Evolutionary conservation across 495 filamentous ascomycete genomes (phyloP).

Genomic region (Parathielavia hyrcaniae): DNA sequence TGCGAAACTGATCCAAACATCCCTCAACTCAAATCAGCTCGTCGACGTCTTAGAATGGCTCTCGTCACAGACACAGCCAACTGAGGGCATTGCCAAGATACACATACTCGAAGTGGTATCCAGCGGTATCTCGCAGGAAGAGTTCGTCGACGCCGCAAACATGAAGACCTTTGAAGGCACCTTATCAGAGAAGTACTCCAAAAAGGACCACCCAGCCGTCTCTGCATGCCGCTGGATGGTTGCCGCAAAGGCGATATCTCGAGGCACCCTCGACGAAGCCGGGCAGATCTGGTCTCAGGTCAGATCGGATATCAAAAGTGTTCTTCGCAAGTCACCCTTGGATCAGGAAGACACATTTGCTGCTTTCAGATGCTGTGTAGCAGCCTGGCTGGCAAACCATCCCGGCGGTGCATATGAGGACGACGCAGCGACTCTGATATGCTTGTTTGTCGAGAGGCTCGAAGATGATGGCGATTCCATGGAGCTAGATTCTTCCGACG

Average conservation of each 20-base stretch:
- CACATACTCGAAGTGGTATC: constrained; percentile 47
- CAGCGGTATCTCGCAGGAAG: constrained; percentile 40
- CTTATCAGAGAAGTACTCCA: constrained; percentile 16
- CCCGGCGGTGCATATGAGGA: constrained; percentile 32
- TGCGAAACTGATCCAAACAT: constrained; percentile 36
- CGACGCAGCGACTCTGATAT: constrained; percentile 29
- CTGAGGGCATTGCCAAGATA: constrained; percentile 29
- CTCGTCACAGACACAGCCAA: constrained; percentile 22
- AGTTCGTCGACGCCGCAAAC: constrained; percentile 35
- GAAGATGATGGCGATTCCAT: constrained; percentile 11
- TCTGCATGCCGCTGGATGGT: constrained; percentile 37
- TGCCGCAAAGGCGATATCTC: constrained; percentile 31
- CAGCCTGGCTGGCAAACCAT: constrained; percentile 35
- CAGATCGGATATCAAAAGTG: constrained; percentile 29
- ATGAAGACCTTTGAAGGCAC: constrained; percentile 25
- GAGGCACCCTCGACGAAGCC: constrained; percentile 33
- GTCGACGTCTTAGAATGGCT: constrained; percentile 41
- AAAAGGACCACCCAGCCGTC: constrained; percentile 21
- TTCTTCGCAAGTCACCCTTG: constrained; percentile 31
- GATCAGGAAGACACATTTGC: constrained; percentile 32
- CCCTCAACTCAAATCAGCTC: constrained; percentile 45
- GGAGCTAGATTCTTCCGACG: constrained; percentile 14
- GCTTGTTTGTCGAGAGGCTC: constrained; percentile 35
- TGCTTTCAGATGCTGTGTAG: constrained; percentile 39
- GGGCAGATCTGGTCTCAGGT: constrained; percentile 34